A percentile compares a stretch with the other conserved stretches of the same genome.
These are phyloP conservation scores for Delonix regia DNA, from an alignment of 306 rosid species.

Conservation along the genomic window DNA sequence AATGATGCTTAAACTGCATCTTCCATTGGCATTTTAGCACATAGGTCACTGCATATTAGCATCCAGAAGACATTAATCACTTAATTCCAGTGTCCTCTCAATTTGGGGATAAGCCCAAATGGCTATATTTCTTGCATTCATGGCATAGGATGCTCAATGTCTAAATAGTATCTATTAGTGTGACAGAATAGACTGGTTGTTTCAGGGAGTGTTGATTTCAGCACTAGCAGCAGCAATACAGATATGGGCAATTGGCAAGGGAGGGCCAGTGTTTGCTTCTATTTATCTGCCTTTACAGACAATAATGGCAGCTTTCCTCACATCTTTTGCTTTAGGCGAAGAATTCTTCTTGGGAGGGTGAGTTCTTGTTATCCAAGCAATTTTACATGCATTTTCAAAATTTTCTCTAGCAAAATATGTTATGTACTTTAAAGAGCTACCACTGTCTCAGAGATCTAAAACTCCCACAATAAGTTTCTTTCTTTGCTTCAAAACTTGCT, in stretches of 20 bases:
- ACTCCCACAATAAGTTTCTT: not conserved
- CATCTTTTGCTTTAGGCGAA: constrained; percentile 61
- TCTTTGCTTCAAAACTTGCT: not conserved
- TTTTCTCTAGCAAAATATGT: not conserved
- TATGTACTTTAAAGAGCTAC: not conserved
- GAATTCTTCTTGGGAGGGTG: constrained; percentile 76
- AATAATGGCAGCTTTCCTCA: constrained; percentile 55
- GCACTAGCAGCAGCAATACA: constrained; percentile 72
- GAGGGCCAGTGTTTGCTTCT: constrained; percentile 74
- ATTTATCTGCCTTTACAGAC: constrained; percentile 69
- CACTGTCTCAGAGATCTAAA: not conserved
- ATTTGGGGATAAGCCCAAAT: no score
- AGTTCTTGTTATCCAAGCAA: constrained; percentile 31
- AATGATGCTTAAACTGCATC: constrained; percentile 8
- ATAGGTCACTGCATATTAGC: constrained; percentile 18
- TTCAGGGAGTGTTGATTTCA: constrained; percentile 76
- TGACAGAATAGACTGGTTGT: constrained; percentile 30
- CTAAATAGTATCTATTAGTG: not conserved
- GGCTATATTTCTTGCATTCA: not conserved
- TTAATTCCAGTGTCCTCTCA: no score
- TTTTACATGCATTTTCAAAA: not conserved
- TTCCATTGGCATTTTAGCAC: constrained; percentile 9
- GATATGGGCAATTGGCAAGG: constrained; percentile 69
- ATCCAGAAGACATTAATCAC: constrained; percentile 18
- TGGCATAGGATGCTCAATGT: not conserved